Conservation (phyloP, 2,329 filamentous ascomycete species). For the Sporothrix variecibatus region DNA sequence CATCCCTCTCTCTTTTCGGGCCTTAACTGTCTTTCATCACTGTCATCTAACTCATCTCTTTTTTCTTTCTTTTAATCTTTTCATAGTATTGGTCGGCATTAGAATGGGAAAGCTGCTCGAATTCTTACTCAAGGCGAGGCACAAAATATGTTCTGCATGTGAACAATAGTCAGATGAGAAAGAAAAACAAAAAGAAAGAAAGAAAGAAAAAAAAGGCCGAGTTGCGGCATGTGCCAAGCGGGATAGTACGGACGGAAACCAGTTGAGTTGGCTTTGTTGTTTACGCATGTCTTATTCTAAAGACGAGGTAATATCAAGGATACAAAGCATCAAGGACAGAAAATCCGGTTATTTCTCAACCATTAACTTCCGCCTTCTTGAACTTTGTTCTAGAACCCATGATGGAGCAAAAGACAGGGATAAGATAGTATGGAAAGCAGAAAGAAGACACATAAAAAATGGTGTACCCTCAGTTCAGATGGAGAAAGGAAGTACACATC, state of each 20-base stretch:
- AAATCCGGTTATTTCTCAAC: not conserved
- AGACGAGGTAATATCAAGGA: no score
- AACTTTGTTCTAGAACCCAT: not conserved
- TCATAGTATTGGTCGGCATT: not conserved
- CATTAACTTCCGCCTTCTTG: not conserved
- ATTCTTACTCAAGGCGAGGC: not conserved
- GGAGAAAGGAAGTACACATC: not conserved
- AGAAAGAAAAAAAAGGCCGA: not conserved
- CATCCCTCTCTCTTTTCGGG: not conserved
- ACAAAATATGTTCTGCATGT: not conserved
- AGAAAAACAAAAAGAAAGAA: not conserved
- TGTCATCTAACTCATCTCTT: not conserved
- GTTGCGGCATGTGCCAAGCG: not conserved
- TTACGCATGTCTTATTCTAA: not conserved
- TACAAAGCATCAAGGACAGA: not conserved
- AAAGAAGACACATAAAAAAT: not conserved
- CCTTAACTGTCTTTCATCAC: not conserved
- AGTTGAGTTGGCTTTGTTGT: not conserved
- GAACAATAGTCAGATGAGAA: not conserved
- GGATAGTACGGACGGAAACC: not conserved
- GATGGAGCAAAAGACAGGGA: not conserved
- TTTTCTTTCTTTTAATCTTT: not conserved
- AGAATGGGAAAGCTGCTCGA: not conserved
- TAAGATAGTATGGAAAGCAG: not conserved
- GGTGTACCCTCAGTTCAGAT: not conserved